Base-by-base conservation (phyloP, 768 basidiomycete genomes). In the Tulasnella sp. region DNA sequence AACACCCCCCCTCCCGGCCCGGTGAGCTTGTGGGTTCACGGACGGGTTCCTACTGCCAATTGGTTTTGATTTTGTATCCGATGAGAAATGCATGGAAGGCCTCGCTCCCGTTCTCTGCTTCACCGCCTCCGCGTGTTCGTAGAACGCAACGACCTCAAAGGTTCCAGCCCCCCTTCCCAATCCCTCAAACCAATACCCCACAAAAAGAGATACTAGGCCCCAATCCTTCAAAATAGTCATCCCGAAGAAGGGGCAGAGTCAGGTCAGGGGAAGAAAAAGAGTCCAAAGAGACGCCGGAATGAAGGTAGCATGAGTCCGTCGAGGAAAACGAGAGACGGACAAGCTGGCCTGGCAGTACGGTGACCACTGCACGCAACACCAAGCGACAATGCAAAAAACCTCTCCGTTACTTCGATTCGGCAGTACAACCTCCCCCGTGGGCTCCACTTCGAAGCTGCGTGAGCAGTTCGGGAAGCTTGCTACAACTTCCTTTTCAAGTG, bases 121-220 rank as follows among this genome's bases (percentile, higher is more conserved):
- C 62, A 68, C 62, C 62, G 62, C 62, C 62, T 34, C 62, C 62
- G 62, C 62, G 62, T 68, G 62, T 68, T 68, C 18, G 27, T 36
- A 3, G 62, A 68, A 12, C 58, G 62, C 27, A 68, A 68, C 31
- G 27, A 34, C n/a, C 62, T 6, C 16, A 24, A 68, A 36, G 62
- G 62, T 68, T 68, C 62, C 62, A 68, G 62, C 31, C 62, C 62
- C 62, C 34, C n/a, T n/a, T n/a, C n/a, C n/a, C n/a, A n/a, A 12
- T 44, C 44, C 44, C 44, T 44, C 44, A 44, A 44, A 44, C 62
- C 24, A 68, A 24, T 36, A 18, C 62, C 34, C 62, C 62, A 3
- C 34, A 27, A 24, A 68, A 52, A 24, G 8, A 24, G n/a, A 52
- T n/a, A 68, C 62, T 44, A 44, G 44, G 44, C 44, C 62, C 62